Conservation (phyloP, 768 basidiomycete species). For the Russula vinacea region DNA sequence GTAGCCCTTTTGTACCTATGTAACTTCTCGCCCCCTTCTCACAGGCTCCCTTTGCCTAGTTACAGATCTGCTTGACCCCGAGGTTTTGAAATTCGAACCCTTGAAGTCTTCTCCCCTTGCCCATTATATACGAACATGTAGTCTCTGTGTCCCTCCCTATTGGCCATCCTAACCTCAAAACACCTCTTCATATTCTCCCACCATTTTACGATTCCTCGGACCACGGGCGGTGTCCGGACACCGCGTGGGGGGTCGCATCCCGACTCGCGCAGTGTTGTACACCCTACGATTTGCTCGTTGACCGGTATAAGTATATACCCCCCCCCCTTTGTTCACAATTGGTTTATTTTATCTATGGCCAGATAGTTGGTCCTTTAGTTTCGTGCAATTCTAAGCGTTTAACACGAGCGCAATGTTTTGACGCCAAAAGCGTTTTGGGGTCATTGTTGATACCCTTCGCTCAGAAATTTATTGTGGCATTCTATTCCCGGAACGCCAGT, state of each 20-base stretch:
- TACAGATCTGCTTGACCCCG: not conserved
- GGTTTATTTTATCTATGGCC: conserved; percentile 10
- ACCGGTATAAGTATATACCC: conserved; percentile 23
- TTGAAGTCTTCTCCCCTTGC: not conserved
- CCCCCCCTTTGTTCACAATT: conserved; percentile 2
- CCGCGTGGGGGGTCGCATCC: not conserved
- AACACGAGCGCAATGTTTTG: not conserved
- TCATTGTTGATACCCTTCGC: too few relatives aligned
- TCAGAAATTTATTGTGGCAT: too few relatives aligned
- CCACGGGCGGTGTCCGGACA: conserved; percentile 21
- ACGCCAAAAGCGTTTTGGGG: too few relatives aligned
- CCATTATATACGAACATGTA: conserved; percentile 8
- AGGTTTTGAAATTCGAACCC: not conserved
- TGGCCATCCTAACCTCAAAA: not conserved
- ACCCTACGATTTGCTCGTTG: conserved; percentile 8
- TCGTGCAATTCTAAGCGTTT: conserved; percentile 11
- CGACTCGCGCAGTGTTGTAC: conserved; percentile 4
- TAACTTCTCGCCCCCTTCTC: not conserved
- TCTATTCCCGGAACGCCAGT: too few relatives aligned
- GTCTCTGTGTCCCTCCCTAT: not conserved
- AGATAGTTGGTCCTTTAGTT: conserved; percentile 3
- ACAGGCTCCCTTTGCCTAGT: not conserved
- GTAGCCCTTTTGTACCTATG: conserved; percentile 19
- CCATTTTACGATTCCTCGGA: conserved; percentile 12
- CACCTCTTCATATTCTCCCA: conserved; percentile 3